phyloP scores from a whole-genome alignment of 192 early-diverging fungal species.

The Backusella psychrophila region DNA sequence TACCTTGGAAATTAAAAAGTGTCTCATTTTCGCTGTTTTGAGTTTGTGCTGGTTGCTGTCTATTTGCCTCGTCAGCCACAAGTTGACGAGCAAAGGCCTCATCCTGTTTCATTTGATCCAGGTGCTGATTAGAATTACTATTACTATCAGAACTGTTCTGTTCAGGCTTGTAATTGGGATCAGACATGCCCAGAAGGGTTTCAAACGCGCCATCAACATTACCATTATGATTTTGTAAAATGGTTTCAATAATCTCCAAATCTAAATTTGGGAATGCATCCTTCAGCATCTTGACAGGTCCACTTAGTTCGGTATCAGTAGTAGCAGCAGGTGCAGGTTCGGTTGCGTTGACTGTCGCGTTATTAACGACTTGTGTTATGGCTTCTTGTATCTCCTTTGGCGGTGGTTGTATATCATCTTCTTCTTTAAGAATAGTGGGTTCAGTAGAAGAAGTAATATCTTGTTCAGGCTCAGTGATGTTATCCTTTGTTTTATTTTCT shows the following conservation, averaged over 20 bases:
- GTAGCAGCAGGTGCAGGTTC: background rate
- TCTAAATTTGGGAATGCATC: slow-evolving; percentile 53
- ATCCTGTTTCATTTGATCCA: slow-evolving; percentile 46
- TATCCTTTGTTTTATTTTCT: background rate
- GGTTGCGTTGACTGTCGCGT: background rate
- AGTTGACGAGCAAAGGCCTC: slow-evolving; percentile 51
- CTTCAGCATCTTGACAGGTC: slow-evolving; percentile 27
- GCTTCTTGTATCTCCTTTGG: background rate
- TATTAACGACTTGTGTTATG: background rate
- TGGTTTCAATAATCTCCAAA: slow-evolving; percentile 44
- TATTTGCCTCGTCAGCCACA: slow-evolving; percentile 41
- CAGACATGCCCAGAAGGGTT: slow-evolving; percentile 47
- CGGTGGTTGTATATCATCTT: background rate
- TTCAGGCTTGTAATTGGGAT: slow-evolving; percentile 48
- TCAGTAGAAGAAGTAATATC: background rate
- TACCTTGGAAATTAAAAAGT: slow-evolving; percentile 21
- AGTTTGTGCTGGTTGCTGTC: slow-evolving; percentile 10
- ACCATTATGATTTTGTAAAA: slow-evolving; percentile 43
- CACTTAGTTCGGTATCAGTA: background rate
- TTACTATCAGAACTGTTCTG: background rate
- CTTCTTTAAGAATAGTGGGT: background rate
- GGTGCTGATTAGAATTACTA: slow-evolving; percentile 19
- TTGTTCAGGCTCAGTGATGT: background rate
- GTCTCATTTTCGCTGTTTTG: background rate
- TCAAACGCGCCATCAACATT: slow-evolving; percentile 47